phyloP scores from a whole-genome alignment of 805 yeast species.

The Alloascoidea africana region DNA sequence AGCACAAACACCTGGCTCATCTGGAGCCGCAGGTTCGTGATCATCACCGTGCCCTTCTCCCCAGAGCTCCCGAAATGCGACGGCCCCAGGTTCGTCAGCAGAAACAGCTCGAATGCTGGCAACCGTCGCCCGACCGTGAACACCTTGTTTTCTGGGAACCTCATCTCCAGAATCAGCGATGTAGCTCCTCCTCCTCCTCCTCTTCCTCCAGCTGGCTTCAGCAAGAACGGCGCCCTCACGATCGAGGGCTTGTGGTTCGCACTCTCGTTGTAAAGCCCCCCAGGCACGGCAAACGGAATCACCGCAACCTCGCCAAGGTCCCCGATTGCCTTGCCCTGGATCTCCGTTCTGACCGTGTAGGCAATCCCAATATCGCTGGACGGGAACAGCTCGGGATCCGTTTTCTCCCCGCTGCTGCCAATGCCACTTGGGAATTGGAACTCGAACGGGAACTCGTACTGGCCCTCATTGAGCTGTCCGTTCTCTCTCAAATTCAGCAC shows the following conservation, averaged over 20 bases:
- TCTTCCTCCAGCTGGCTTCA: too few species aligned
- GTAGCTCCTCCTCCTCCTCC: not conserved
- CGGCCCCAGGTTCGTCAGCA: not conserved
- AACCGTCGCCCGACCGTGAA: not conserved
- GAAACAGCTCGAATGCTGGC: not conserved
- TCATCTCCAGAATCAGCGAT: not conserved
- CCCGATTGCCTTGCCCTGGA: not conserved
- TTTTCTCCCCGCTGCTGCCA: too few species aligned
- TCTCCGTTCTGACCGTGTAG: not conserved
- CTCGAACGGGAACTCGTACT: slow-evolving; percentile 1
- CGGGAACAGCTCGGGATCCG: not conserved
- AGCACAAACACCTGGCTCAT: not conserved
- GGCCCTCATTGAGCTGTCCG: not conserved
- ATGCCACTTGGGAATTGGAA: slow-evolving; percentile 1
- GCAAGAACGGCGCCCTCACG: not conserved
- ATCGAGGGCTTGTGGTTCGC: slow-evolving; percentile 1
- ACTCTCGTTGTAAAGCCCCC: not conserved
- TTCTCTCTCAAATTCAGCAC: not conserved
- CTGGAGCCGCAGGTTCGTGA: not conserved
- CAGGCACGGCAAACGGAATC: not conserved
- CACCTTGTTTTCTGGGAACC: not conserved
- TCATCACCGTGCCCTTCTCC: not conserved
- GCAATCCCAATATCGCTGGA: not conserved
- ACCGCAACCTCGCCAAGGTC: not conserved
- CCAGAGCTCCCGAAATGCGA: not conserved